Evolutionary conservation across 257 asterid genomes (phyloP).

Genomic region (Scutellaria barbata): DNA sequence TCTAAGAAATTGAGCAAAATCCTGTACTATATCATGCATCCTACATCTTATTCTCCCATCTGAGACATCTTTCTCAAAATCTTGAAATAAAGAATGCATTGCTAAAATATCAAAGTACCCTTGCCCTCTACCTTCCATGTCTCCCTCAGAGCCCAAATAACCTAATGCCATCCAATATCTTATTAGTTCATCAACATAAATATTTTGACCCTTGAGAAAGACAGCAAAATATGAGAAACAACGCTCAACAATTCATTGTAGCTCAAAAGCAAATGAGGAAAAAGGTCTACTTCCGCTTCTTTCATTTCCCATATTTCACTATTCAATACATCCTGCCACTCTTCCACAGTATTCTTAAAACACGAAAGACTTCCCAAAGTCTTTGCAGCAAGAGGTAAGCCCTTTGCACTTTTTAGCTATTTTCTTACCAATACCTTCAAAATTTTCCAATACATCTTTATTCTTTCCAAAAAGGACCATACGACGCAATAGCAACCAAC

Average conservation of each 20-base stretch:
- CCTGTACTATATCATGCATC: constrained; percentile 34
- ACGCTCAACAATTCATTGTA: constrained; percentile 39
- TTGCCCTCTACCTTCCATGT: constrained; percentile 37
- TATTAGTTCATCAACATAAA: constrained; percentile 41
- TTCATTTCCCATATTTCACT: too few species aligned
- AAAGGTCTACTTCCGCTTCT: too few species aligned
- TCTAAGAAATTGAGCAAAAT: constrained; percentile 21
- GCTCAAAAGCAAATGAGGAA: too few species aligned
- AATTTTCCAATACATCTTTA: too few species aligned
- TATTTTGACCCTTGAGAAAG: constrained; percentile 44
- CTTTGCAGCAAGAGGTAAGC: too few species aligned
- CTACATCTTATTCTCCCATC: neutral
- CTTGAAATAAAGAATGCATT: constrained; percentile 31
- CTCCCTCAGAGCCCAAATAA: neutral
- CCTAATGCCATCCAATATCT: constrained; percentile 46
- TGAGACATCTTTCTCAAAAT: neutral
- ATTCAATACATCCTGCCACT: too few species aligned
- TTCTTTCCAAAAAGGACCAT: too few species aligned
- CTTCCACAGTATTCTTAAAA: too few species aligned
- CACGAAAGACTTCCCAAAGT: too few species aligned
- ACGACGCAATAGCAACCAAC: too few species aligned
- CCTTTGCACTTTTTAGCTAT: too few species aligned
- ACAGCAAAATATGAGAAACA: constrained; percentile 56
- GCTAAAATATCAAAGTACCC: constrained; percentile 26
- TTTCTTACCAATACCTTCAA: too few species aligned